These are phyloP conservation scores for Lactifluus echinatus DNA, from an alignment of 768 basidiomycete genomes.

Conservation along the genomic window DNA sequence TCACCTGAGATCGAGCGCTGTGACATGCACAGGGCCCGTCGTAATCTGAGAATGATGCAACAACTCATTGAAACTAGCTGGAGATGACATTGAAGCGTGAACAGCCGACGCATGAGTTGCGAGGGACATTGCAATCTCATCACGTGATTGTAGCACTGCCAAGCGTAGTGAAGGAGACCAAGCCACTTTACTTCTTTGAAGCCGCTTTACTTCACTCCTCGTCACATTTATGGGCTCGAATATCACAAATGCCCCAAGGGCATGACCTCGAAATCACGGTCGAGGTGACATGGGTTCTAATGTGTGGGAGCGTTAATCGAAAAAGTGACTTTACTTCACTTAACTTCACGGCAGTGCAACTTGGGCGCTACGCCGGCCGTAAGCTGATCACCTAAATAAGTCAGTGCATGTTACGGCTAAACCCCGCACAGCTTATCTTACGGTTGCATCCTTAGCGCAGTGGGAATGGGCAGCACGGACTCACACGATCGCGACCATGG, in stretches of 20 bases:
- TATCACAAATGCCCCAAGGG: neutral
- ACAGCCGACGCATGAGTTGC: neutral
- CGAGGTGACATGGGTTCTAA: neutral
- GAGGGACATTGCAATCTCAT: neutral
- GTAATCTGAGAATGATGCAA: neutral
- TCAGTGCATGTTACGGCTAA: neutral
- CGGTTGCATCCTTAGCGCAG: neutral
- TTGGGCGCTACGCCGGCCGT: neutral
- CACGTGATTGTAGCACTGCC: constrained; percentile 2
- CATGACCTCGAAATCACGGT: neutral
- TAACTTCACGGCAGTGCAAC: neutral
- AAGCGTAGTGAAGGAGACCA: no score
- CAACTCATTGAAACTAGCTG: neutral
- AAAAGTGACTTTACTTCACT: neutral
- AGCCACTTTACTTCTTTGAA: no score
- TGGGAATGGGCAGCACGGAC: neutral
- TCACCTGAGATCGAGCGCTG: neutral
- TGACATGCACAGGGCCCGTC: neutral
- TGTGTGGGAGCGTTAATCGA: neutral
- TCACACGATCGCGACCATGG: neutral
- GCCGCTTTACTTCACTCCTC: no score
- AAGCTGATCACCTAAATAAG: neutral
- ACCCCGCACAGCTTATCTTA: neutral
- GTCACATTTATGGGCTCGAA: no score
- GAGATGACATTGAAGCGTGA: neutral